Base-by-base conservation (phyloP, 805 yeast species). In the Zygoascus biomembranicola region DNA sequence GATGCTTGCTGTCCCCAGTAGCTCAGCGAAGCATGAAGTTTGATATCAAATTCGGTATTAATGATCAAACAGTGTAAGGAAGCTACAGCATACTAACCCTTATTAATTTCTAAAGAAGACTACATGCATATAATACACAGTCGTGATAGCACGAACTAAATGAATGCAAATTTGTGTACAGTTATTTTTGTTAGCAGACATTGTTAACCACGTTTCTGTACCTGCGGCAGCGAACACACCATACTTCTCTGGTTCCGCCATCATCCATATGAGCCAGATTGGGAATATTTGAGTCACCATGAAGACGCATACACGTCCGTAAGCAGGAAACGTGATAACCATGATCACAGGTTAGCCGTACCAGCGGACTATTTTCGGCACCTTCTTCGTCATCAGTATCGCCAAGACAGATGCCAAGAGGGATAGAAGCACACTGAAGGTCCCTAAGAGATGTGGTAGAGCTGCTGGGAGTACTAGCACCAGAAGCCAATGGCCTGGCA, bases 171-270 rank as follows among this genome's bases (percentile, higher is more conserved):
- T 23, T 23, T 23, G 28, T 23, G 6, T 23, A 23, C 28, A 23
- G 28, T 4, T n/a, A n/a, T n/a, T 23, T 23, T 23, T 23, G 28
- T 23, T 23, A 23, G 6, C 3, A 3, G 6, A 6, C 28, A 23
- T 23, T 23, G 28, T 23, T 6, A n/a, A n/a, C 39, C 39, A 51
- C 59, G 16, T 55, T 51, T 18, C 59, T 57, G 47, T 65, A 65
- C 16, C 66, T 56, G 6, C 69, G 60, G 45, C 69, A 65, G 26
- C 66, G 51, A 53, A 56, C 58, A 50, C 69, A 65, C 69, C 69
- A 65, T n/a, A 65, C 66, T 26, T 62, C 62, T 10, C 63, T 51
- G 11, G 45, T n/a, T 18, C 42, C 42, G 18, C 47, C 57, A 35
- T 47, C 54, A 23, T 28, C 48, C 13, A 56, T 52, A n/a, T 51